Conservation (phyloP, 768 basidiomycete species). For the Hypsizygus marmoreus region DNA sequence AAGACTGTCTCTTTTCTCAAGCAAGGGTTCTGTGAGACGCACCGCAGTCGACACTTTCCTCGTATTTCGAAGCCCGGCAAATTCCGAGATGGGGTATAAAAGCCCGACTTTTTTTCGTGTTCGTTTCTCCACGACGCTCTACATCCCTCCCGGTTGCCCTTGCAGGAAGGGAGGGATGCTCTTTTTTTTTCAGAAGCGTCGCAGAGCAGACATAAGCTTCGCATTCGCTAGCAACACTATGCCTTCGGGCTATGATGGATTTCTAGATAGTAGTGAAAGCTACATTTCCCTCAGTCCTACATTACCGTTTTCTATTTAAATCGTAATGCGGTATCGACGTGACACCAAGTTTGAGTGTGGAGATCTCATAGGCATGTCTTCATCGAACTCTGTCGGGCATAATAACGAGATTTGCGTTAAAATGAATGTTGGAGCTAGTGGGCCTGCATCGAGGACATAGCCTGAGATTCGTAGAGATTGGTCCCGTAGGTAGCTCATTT, state of each 20-base stretch:
- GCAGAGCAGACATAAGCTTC: constrained; percentile 54
- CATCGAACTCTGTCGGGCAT: too few species aligned
- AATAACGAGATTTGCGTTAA: too few species aligned
- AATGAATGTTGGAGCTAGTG: too few species aligned
- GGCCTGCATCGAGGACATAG: too few species aligned
- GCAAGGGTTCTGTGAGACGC: too few species aligned
- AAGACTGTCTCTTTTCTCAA: too few species aligned
- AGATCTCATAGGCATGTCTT: too few species aligned
- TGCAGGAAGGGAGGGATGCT: constrained; percentile 30
- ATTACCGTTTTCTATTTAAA: not conserved
- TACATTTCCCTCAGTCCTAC: constrained; percentile 36
- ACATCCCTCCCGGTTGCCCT: constrained; percentile 23
- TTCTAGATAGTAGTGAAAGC: constrained; percentile 78
- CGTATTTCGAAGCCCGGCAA: constrained; percentile 10
- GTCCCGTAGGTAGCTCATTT: not conserved
- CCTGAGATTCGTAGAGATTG: too few species aligned
- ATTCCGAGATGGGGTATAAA: constrained; percentile 5
- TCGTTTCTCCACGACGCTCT: constrained; percentile 15
- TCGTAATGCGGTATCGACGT: too few species aligned
- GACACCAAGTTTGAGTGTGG: too few species aligned
- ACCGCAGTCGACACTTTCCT: too few species aligned
- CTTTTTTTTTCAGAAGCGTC: constrained; percentile 39
- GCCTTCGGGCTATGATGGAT: constrained; percentile 62
- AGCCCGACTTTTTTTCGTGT: not conserved
- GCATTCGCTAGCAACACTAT: constrained; percentile 78